A percentile compares a stretch with the other conserved stretches of the same genome.
Conservation (phyloP, 768 basidiomycete genomes). For the Dendrothele bispora region DNA sequence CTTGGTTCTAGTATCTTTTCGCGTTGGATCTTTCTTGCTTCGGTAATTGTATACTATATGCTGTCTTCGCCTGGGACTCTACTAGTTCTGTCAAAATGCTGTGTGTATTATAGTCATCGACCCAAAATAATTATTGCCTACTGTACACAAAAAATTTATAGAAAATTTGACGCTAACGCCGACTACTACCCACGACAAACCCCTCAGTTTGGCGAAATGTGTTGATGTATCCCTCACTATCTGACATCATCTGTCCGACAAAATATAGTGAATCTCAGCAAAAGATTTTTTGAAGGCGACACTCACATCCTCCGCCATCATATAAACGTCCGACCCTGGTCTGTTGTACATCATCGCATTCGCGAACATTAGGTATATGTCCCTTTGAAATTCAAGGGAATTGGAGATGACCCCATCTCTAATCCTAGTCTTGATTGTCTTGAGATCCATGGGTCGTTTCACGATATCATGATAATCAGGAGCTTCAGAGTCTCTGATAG, state of each 20-base stretch:
- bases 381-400: conserved; percentile 86
- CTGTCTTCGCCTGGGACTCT: too few relatives aligned
- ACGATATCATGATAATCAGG: conserved; percentile 92
- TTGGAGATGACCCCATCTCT: conserved; percentile 81
- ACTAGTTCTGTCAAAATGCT: conserved; percentile 4
- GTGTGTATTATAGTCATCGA: too few relatives aligned
- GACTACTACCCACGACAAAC: conserved; percentile 40
- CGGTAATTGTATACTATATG: conserved; percentile 10
- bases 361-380: conserved; percentile 91
- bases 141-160: background rate
- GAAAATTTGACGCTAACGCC: background rate
- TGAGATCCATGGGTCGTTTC: conserved; percentile 93
- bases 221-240: conserved; percentile 66
- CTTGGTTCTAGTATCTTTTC: conserved; percentile 79
- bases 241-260: conserved; percentile 65
- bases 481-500: conserved; percentile 85
- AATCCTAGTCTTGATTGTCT: conserved; percentile 84
- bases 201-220: conserved; percentile 79
- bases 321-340: conserved; percentile 80
- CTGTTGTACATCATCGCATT: conserved; percentile 98
- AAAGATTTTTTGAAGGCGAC: background rate
- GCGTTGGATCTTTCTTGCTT: conserved; percentile 4
- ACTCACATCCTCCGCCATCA: conserved; percentile 89
- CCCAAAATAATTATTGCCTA: background rate
- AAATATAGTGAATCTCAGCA: conserved; percentile 4